A percentile compares a stretch with the other conserved stretches of the same genome.
These are phyloP conservation scores for Coemansia sp. DNA, from an alignment of 192 early-diverging fungal genomes.

Conservation along the genomic window DNA sequence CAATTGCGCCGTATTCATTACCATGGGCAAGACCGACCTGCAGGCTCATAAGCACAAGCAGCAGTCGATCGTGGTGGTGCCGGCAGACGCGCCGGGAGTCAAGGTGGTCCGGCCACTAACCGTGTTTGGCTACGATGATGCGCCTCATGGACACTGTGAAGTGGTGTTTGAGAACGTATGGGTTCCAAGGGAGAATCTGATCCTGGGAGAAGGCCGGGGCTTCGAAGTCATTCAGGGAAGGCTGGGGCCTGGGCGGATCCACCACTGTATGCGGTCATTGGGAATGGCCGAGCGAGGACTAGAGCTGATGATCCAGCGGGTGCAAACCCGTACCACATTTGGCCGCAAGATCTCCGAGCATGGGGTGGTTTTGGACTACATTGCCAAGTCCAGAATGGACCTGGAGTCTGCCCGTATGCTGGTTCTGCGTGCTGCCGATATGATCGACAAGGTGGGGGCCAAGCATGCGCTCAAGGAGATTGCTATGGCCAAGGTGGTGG, in stretches of 20 bases:
- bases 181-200: constrained; percentile 82
- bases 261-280: constrained; percentile 96
- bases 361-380: constrained; percentile 75
- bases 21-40: constrained; percentile 84
- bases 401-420: constrained; percentile 89
- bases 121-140: constrained; percentile 95
- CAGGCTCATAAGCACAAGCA: constrained; percentile 69
- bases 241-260: constrained; percentile 90
- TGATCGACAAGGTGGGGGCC: constrained; percentile 83
- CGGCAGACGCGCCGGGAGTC: constrained; percentile 78
- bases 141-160: constrained; percentile 95
- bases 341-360: constrained; percentile 82
- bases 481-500: constrained; percentile 94
- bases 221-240: constrained; percentile 98
- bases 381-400: constrained; percentile 84
- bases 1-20: constrained; percentile 82
- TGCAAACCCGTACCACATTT: constrained; percentile 84
- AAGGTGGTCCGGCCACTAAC: constrained; percentile 79
- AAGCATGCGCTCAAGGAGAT: constrained; percentile 92
- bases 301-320: constrained; percentile 78
- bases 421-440: constrained; percentile 87
- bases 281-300: constrained; percentile 91
- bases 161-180: constrained; percentile 85
- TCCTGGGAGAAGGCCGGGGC: constrained; percentile 94
- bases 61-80: constrained; percentile 88